phyloP scores from a whole-genome alignment of 129 eudicot species.

The Saussurea involucrata region DNA sequence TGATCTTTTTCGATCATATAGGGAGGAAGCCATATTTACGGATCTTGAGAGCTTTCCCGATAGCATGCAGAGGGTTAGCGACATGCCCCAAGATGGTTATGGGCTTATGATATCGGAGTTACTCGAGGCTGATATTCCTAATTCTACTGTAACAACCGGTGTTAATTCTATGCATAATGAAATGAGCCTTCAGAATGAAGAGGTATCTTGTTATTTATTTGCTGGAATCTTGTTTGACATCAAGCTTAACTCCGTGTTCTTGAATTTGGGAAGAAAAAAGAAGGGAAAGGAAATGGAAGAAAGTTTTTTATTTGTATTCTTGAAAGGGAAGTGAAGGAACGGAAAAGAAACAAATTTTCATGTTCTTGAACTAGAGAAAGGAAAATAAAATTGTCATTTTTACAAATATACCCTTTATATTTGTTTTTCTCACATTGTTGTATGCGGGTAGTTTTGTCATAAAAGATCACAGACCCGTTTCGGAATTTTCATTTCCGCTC shows the following conservation, averaged over 20 bases:
- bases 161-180: slow-evolving; percentile 68
- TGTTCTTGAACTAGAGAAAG: background rate
- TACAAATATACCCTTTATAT: background rate
- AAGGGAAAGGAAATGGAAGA: background rate
- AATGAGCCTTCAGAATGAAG: slow-evolving; percentile 71
- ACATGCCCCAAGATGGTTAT: slow-evolving; percentile 79
- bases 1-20: slow-evolving; percentile 15
- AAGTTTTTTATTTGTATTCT: background rate
- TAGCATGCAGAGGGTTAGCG: slow-evolving; percentile 54
- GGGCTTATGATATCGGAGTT: slow-evolving; percentile 96
- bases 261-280: too few species aligned
- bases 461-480: background rate
- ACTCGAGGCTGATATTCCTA: slow-evolving; percentile 69
- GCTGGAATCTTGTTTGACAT: background rate
- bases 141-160: slow-evolving; percentile 61
- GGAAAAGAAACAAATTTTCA: background rate
- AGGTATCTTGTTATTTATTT: slow-evolving; percentile 42
- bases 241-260: background rate
- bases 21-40: slow-evolving; percentile 63
- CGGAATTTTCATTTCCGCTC: background rate
- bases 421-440: background rate
- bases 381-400: background rate
- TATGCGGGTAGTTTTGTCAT: background rate
- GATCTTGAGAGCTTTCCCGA: slow-evolving; percentile 65
- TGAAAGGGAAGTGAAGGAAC: background rate